Evolutionary conservation across 345 rosid genomes (phyloP), one percentile per base, ranked within the genome.

Genomic region (Dipteronia sinensis): DNA sequence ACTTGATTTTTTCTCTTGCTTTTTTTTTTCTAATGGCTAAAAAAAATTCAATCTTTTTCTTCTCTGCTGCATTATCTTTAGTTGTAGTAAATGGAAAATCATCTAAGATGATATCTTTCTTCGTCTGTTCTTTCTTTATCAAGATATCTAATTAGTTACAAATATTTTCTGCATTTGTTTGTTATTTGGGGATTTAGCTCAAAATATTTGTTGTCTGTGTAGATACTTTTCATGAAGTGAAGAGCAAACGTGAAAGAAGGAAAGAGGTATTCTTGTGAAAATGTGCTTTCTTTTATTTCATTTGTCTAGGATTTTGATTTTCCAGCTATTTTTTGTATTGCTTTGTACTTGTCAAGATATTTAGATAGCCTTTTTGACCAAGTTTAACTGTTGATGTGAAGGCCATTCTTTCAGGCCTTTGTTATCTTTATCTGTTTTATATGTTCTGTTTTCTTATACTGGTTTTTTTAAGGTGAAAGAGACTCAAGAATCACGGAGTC

Each of bases 221-320:
- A 89, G 93, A 89, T 85, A 77, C 86, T 49, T 89, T 89, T 83
- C 90, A 82, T 67, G 84, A 83, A 84, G 93, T 89, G 85, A 89
- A 87, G 88, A 89, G 89, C 88, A 89, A 82, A 65, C 89, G 89
- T 19, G 93, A 87, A 63, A 87, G 86, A 74, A 86, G 85, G 79
- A 89, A 86, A 85, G 88, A 87, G 93, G 93, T 88, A 79, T 55
- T 44, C 19, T 49, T 16, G 47, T 11, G 11, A 11, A 16, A 58
- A 74, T 40, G 34, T 53, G 58, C 47, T 65, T 44, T 63, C n/a
- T 67, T 23, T 62, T 58, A 10, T 34, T 47, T 12, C 31, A 56
- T 71, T 69, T 73, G 42, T 34, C 5, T 42, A 25, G 62, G 13
- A 53, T 71, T 71, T 53, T 53, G 44, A 46, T 56, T 20, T 69